Conservation (phyloP, 305 asterid species). For the Nicotiana rustica region DNA sequence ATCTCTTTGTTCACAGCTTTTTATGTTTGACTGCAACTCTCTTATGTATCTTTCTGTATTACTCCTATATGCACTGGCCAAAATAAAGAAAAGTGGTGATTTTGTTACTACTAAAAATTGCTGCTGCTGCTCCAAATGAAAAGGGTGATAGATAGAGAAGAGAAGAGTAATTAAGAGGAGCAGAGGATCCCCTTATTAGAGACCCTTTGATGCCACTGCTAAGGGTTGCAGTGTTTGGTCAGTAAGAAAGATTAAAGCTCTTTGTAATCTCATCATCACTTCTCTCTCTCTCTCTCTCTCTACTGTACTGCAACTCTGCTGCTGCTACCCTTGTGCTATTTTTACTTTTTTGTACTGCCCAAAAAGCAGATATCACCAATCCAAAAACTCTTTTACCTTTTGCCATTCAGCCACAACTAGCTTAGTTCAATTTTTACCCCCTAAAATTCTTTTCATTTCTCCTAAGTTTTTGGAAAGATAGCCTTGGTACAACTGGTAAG, state of each 20-base stretch:
- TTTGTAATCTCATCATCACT: constrained; percentile 61
- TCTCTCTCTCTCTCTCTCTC: not conserved
- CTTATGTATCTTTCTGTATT: constrained; percentile 29
- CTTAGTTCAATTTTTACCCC: constrained; percentile 35
- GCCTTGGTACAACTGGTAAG: no score
- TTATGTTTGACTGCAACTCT: constrained; percentile 40
- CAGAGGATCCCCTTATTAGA: constrained; percentile 38
- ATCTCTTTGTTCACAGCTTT: constrained; percentile 44
- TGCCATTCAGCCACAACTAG: constrained; percentile 34
- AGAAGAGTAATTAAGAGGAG: not conserved
- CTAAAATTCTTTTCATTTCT: not conserved
- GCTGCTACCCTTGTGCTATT: constrained; percentile 38
- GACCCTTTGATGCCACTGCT: constrained; percentile 58
- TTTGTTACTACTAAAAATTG: no score
- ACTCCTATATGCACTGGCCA: not conserved
- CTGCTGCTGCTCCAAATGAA: no score
- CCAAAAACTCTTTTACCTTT: constrained; percentile 37
- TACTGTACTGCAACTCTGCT: constrained; percentile 35
- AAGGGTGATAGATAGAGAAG: not conserved
- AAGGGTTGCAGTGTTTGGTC: constrained; percentile 83
- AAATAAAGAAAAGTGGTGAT: not conserved
- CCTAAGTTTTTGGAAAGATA: constrained; percentile 12
- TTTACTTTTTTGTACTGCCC: constrained; percentile 54
- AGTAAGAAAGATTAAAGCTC: constrained; percentile 66
- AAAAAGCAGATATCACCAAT: constrained; percentile 43